A percentile compares a stretch with the other conserved stretches of the same genome.
phyloP scores from a whole-genome alignment of 768 basidiomycete genomes.

The Boletus speciosus region DNA sequence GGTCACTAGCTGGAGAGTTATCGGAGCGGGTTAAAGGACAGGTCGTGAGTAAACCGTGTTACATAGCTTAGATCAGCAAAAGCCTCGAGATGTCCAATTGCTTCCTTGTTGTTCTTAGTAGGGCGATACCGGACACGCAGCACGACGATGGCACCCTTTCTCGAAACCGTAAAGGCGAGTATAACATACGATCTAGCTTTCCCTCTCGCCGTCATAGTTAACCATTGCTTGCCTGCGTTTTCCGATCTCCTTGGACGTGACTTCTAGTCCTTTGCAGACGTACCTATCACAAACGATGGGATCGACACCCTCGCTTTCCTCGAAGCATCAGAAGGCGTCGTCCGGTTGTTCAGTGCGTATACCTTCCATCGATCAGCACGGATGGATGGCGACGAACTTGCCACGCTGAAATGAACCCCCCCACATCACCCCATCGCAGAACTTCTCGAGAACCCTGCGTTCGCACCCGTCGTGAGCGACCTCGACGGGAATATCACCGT shows the following conservation, averaged over 20 bases:
- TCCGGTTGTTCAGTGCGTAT: constrained; percentile 81
- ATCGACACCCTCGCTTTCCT: constrained; percentile 87
- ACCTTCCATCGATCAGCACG: neutral
- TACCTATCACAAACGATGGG: constrained; percentile 79
- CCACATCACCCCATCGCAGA: constrained; percentile 7
- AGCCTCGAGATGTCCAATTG: neutral
- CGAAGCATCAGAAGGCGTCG: constrained; percentile 84
- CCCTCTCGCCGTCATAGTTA: neutral
- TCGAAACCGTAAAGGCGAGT: constrained; percentile 64
- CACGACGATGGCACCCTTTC: constrained; percentile 61
- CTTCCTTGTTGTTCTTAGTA: neutral
- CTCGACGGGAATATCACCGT: constrained; percentile 90
- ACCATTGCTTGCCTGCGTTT: neutral
- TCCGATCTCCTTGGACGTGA: neutral
- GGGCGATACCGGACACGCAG: neutral
- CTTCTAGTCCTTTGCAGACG: constrained; percentile 86
- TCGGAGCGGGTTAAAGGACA: no score
- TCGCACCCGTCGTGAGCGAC: constrained; percentile 79
- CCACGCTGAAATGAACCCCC: neutral
- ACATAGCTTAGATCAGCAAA: neutral
- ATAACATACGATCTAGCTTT: no score
- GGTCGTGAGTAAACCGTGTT: no score
- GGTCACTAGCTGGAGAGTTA: no score
- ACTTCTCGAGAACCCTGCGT: constrained; percentile 46
- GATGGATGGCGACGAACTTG: neutral